phyloP scores from a whole-genome alignment of 2,329 filamentous ascomycete species.

The Trichoderma endophyticum region DNA sequence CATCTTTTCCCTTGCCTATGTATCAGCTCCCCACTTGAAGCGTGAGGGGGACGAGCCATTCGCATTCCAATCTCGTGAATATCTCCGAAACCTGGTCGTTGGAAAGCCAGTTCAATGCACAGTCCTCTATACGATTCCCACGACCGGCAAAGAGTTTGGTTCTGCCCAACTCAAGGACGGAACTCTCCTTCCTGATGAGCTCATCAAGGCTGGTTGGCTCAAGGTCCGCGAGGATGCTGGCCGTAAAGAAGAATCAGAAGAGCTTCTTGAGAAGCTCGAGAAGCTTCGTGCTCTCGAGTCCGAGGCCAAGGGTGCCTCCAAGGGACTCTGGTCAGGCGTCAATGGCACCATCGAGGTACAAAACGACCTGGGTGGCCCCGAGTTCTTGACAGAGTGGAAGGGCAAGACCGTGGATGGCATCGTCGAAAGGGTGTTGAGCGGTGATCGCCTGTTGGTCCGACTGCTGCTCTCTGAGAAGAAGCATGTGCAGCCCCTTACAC shows the following conservation, averaged over 20 bases:
- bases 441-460: conserved; percentile 83
- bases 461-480: conserved; percentile 76
- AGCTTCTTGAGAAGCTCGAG: conserved; percentile 68
- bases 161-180: conserved; percentile 73
- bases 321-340: conserved; percentile 73
- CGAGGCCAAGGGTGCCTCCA: conserved; percentile 72
- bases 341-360: conserved; percentile 69
- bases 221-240: conserved; percentile 94
- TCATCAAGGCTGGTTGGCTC: conserved; percentile 85
- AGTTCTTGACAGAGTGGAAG: conserved; percentile 81
- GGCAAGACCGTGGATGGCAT: conserved; percentile 80
- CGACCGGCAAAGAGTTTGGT: conserved; percentile 84
- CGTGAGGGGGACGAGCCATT: conserved; percentile 90
- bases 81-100: conserved; percentile 76
- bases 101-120: conserved; percentile 85
- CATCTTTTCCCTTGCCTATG: conserved; percentile 85
- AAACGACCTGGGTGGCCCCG: conserved; percentile 75
- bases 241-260: conserved; percentile 81
- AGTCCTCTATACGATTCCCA: conserved; percentile 83
- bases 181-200: conserved; percentile 72
- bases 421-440: conserved; percentile 86
- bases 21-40: conserved; percentile 80
- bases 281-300: conserved; percentile 74
- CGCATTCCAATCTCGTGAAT: conserved; percentile 93
- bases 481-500: conserved; percentile 83